phyloP scores from a whole-genome alignment of 768 basidiomycete genomes.

The Vishniacozyma victoriae region DNA sequence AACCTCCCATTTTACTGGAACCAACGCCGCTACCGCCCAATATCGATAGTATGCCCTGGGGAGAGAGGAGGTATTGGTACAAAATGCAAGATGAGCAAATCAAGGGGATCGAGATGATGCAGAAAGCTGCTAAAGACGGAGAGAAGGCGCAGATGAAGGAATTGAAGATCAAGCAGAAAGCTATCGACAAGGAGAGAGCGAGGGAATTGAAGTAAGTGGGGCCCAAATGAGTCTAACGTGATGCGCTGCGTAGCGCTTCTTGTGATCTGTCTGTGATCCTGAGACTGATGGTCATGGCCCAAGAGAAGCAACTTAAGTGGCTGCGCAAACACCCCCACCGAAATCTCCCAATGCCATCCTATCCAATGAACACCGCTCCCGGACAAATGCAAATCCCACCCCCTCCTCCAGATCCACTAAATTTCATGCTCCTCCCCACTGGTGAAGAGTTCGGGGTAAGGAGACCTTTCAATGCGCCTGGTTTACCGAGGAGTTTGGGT shows the following conservation, averaged over 20 bases:
- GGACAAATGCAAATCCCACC: neutral
- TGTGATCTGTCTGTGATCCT: neutral
- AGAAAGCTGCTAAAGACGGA: constrained; percentile 8
- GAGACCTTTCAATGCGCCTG: constrained; percentile 34
- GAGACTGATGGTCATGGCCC: constrained; percentile 5
- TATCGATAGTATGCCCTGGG: neutral
- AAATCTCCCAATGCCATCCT: constrained; percentile 9
- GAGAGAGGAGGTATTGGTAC: neutral
- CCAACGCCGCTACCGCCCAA: constrained; percentile 1
- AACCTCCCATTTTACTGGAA: neutral
- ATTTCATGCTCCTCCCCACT: constrained; percentile 27
- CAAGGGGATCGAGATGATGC: constrained; percentile 4
- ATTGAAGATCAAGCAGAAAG: constrained; percentile 6
- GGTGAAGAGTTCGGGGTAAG: constrained; percentile 35
- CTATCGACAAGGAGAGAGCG: constrained; percentile 9
- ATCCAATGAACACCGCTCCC: neutral
- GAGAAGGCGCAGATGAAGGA: constrained; percentile 3
- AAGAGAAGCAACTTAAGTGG: constrained; percentile 14
- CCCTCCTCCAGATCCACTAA: constrained; percentile 5
- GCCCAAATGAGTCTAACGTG: constrained; percentile 19
- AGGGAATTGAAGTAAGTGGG: constrained; percentile 12
- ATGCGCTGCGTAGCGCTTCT: neutral
- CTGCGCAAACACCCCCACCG: constrained; percentile 12
- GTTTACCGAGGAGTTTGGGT: constrained; percentile 9
- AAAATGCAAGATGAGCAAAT: constrained; percentile 4